A percentile compares a stretch with the other conserved stretches of the same genome.
Conservation (phyloP, 805 yeast species). For the Blastobotrys robertii region DNA sequence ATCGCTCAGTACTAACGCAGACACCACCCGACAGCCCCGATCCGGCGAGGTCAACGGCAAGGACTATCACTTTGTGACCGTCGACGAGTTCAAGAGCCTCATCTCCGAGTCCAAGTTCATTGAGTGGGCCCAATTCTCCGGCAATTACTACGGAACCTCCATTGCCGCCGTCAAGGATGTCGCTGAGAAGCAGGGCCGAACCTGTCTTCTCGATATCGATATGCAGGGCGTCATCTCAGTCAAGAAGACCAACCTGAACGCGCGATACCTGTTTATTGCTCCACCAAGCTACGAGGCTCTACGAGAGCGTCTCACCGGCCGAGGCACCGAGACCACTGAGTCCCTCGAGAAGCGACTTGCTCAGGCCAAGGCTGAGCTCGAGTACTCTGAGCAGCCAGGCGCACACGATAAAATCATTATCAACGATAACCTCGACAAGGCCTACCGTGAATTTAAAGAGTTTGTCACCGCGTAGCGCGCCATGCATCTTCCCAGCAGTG, state of each 20-base stretch:
- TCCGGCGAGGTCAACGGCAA: conserved; percentile 82
- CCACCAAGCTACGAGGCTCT: conserved; percentile 87
- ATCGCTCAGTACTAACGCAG: conserved; percentile 18
- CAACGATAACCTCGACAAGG: conserved; percentile 84
- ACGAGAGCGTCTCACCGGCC: conserved; percentile 61
- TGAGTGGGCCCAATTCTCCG: conserved; percentile 97
- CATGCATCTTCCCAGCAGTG: no score
- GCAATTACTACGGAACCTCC: conserved; percentile 95
- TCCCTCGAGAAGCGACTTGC: conserved; percentile 71
- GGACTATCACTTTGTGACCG: conserved; percentile 81
- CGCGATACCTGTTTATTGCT: conserved; percentile 76
- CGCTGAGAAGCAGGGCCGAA: conserved; percentile 44
- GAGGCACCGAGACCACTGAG: conserved; percentile 94
- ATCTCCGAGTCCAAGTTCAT: conserved; percentile 71
- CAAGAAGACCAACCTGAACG: conserved; percentile 70
- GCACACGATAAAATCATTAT: conserved; percentile 86
- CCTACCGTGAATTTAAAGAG: conserved; percentile 69
- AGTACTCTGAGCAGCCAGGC: conserved; percentile 69
- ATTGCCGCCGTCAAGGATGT: conserved; percentile 76
- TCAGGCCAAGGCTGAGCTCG: conserved; percentile 86
- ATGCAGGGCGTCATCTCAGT: conserved; percentile 98
- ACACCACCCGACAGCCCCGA: conserved; percentile 88
- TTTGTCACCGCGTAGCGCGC: conserved; percentile 29
- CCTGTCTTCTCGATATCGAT: conserved; percentile 92
- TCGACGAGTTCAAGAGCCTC: conserved; percentile 67